phyloP scores from a whole-genome alignment of 805 yeast genomes.

The Pichia scutulata region DNA sequence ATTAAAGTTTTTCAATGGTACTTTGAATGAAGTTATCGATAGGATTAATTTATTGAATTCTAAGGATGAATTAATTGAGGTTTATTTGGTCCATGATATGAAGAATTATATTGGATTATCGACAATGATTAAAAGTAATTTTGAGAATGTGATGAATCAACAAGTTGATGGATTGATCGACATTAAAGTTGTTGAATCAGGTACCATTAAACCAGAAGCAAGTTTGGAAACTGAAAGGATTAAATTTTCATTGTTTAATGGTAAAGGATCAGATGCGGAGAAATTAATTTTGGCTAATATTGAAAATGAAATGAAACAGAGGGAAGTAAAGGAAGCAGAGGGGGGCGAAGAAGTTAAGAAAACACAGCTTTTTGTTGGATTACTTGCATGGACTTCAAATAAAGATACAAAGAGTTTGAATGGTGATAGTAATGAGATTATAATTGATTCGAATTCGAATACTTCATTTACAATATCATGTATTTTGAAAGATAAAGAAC shows the following conservation, averaged over 20 bases:
- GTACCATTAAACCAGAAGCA: constrained; percentile 24
- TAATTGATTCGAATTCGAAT: constrained; percentile 40
- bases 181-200: constrained; percentile 48
- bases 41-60: constrained; percentile 22
- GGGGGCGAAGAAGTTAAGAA: constrained; percentile 7
- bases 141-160: constrained; percentile 50
- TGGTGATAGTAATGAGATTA: constrained; percentile 22
- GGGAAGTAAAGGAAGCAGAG: constrained; percentile 17
- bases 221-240: constrained; percentile 16
- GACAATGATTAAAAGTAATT: constrained; percentile 43
- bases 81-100: constrained; percentile 63
- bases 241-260: constrained; percentile 64
- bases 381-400: constrained; percentile 25
- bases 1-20: constrained; percentile 21
- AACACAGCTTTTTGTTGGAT: constrained; percentile 27
- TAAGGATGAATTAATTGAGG: constrained; percentile 48
- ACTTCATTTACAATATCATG: constrained; percentile 69
- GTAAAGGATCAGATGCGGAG: constrained; percentile 76
- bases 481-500: constrained; percentile 69
- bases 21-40: constrained; percentile 32
- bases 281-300: constrained; percentile 83
- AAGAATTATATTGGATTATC: constrained; percentile 33
- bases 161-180: constrained; percentile 77
- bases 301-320: constrained; percentile 57
- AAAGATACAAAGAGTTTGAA: constrained; percentile 10